Conservation (phyloP, 768 basidiomycete genomes). For the Lyophyllum decastes region DNA sequence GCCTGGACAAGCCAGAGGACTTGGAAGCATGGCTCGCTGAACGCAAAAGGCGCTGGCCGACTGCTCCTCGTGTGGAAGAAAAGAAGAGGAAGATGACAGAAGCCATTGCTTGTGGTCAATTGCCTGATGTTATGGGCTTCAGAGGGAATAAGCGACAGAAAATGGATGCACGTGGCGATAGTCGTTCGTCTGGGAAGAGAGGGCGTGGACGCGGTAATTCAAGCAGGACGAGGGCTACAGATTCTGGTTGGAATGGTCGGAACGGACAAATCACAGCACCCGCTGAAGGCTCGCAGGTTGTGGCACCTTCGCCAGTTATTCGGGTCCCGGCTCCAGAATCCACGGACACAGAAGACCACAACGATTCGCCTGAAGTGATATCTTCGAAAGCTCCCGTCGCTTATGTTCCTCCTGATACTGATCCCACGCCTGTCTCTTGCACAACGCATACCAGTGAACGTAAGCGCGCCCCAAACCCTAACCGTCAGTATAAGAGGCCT, state of each 20-base stretch:
- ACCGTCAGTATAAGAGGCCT: conserved; percentile 4
- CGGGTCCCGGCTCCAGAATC: not conserved
- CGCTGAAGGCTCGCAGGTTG: not conserved
- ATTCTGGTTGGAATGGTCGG: conserved; percentile 19
- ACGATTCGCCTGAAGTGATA: conserved; percentile 54
- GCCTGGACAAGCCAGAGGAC: conserved; percentile 80
- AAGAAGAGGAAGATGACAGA: conserved; percentile 82
- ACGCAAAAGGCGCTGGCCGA: conserved; percentile 86
- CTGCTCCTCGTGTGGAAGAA: conserved; percentile 64
- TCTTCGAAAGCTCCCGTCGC: conserved; percentile 47
- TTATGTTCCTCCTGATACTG: not conserved
- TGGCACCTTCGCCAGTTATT: not conserved
- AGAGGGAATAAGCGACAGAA: conserved; percentile 41
- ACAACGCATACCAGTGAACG: not conserved
- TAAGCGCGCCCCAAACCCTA: not conserved
- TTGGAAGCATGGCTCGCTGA: conserved; percentile 87
- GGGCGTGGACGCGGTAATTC: conserved; percentile 21
- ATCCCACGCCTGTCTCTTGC: not conserved
- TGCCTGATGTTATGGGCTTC: conserved; percentile 42
- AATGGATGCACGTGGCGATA: conserved; percentile 24
- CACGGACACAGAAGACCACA: conserved; percentile 31
- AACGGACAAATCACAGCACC: not conserved
- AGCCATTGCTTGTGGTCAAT: conserved; percentile 78
- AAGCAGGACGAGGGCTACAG: conserved; percentile 16
- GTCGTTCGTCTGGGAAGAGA: conserved; percentile 9